Percentiles rank a stretch among this genome's conserved stretches.
Conservation (phyloP, 768 basidiomycete species). For the Exidia glandulosa region DNA sequence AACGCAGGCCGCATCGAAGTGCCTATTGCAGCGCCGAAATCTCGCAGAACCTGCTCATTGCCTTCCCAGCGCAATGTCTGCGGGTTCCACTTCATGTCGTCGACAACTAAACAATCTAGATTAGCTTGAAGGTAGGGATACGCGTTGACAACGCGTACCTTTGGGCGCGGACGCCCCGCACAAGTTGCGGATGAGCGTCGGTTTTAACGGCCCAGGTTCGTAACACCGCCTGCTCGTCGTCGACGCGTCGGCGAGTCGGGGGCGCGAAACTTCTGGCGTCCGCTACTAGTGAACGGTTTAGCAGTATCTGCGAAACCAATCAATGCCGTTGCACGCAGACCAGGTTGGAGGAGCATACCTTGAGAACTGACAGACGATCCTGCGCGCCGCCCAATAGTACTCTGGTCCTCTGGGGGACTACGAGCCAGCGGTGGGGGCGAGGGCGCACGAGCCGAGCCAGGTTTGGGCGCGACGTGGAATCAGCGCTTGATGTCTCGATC, state of each 20-base stretch:
- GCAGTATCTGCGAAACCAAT: conserved; percentile 19
- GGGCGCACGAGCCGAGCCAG: too few species aligned
- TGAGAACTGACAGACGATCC: neutral
- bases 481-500: conserved; percentile 72
- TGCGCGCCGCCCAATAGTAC: conserved; percentile 41
- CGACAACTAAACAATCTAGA: conserved; percentile 29
- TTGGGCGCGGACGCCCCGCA: conserved; percentile 57
- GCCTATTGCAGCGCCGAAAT: conserved; percentile 73
- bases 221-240: neutral
- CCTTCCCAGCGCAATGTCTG: conserved; percentile 88
- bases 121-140: neutral
- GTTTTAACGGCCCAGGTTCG: conserved; percentile 35
- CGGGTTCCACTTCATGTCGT: conserved; percentile 98
- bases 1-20: conserved; percentile 87
- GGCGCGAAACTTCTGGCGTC: neutral
- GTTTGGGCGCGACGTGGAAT: conserved; percentile 67
- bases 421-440: conserved; percentile 30
- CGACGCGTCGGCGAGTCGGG: neutral
- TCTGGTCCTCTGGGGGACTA: conserved; percentile 34
- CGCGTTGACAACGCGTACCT: conserved; percentile 36
- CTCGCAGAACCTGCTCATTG: conserved; percentile 82
- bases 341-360: neutral
- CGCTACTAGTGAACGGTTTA: conserved; percentile 24
- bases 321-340: neutral
- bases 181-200: conserved; percentile 79